Base-by-base conservation (phyloP, 371 early-diverging fungal genomes). In the Mortierella sp. region DNA sequence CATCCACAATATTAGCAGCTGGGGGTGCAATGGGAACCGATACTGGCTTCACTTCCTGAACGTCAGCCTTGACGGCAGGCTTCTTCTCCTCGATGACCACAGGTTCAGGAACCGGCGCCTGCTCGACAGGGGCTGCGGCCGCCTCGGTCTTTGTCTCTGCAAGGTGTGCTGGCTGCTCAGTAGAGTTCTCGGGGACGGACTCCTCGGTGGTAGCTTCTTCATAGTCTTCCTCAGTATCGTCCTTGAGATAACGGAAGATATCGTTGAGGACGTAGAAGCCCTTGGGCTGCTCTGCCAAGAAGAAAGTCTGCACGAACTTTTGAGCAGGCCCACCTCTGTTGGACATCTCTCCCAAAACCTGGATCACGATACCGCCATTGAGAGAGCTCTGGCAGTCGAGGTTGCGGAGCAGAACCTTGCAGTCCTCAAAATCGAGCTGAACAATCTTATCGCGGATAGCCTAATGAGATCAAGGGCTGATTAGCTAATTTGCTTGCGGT, bases 221-320 rank as follows among this genome's bases (percentile, higher is more conserved):
- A 31, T 75, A 56, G 5, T 78, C 80, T 50, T 82, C 83, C 6
- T 50, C 72, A 15, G 82, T 63, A 53, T 92, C 94, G 31, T 97
- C 97, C 78, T 90, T 92, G 63, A 97, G 73, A 83, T 90, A 97
- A 51, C 97, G 91, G 81, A 97, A 90, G 56, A 98, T 94, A 79
- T 97, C 97, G 81, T 96, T 97, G 72, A 91, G 83, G 24, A 96
- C 93, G 75, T 89, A 96, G 82, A 90, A 97, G 15, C 97, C 96
- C 53, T 87, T 87, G 17, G 91, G 91, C 78, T 95, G 94, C 71
- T 89, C 89, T 39, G 94, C 95, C 44, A 97, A 80, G 69, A 95
- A 91, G 80, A 97, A 97, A 19, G 97, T 94, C 75, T 97, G 96
- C 31, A 87, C 90, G 72, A 97, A 98, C 78, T 92, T 92, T 81